Conservation (phyloP, 2,329 filamentous ascomycete species). For the Neofusicoccum laricinum region DNA sequence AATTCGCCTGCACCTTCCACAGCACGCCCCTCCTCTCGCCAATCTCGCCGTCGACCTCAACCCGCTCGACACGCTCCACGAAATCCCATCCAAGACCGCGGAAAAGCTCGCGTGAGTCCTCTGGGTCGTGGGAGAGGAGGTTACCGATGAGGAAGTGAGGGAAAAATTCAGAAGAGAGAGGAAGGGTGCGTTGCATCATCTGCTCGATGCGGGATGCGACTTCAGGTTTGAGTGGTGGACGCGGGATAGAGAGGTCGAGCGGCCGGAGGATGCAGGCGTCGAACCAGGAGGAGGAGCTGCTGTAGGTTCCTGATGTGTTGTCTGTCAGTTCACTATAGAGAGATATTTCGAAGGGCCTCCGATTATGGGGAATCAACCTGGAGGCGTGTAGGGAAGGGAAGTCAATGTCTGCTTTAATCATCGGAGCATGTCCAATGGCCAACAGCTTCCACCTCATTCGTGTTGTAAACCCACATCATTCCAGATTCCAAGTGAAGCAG, state of each 20-base stretch:
- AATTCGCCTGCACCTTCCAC: slow-evolving; percentile 34
- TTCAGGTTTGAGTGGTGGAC: slow-evolving; percentile 3
- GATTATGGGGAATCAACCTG: not conserved
- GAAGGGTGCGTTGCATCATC: not conserved
- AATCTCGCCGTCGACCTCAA: slow-evolving; percentile 6
- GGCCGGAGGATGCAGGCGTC: slow-evolving; percentile 30
- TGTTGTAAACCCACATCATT: not conserved
- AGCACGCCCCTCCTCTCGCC: not conserved
- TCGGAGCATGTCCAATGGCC: too few relatives aligned
- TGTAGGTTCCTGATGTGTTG: slow-evolving; percentile 21
- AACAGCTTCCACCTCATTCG: too few relatives aligned
- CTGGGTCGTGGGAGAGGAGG: slow-evolving; percentile 5
- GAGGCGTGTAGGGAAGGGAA: too few relatives aligned
- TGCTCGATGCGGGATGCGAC: slow-evolving; percentile 11
- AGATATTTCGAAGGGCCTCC: not conserved
- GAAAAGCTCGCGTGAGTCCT: not conserved
- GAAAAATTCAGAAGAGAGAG: slow-evolving; percentile 21
- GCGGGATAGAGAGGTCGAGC: slow-evolving; percentile 21
- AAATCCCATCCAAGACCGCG: slow-evolving; percentile 7
- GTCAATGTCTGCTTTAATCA: too few relatives aligned
- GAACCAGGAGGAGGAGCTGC: slow-evolving; percentile 30
- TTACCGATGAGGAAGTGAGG: slow-evolving; percentile 19
- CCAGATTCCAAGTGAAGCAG: not conserved
- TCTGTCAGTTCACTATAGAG: too few relatives aligned
- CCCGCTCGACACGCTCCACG: slow-evolving; percentile 9